These are phyloP conservation scores for Cercophora newfieldiana DNA, from an alignment of 495 filamentous ascomycete genomes.

Conservation along the genomic window DNA sequence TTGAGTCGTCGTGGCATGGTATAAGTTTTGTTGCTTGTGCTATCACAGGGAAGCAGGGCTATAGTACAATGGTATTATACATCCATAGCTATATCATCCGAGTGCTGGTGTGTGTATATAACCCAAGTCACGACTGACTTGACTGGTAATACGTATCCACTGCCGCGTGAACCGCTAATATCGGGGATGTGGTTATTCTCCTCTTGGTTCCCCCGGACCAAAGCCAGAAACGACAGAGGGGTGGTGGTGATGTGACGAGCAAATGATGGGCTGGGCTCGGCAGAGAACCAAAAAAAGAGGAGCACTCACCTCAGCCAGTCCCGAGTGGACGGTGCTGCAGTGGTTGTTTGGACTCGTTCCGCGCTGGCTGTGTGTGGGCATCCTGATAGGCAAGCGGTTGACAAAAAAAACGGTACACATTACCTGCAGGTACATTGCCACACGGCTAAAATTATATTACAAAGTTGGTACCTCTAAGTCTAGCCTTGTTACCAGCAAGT, in stretches of 20 bases:
- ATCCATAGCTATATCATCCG: not conserved
- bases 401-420: no score
- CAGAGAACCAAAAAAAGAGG: constrained; percentile 2
- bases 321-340: constrained; percentile 7
- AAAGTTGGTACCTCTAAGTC: no score
- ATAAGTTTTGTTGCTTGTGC: no score
- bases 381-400: no score
- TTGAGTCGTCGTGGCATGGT: not conserved
- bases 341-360: constrained; percentile 3
- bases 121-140: no score
- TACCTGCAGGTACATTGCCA: no score
- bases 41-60: not conserved
- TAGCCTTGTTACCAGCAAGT: no score
- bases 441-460: no score
- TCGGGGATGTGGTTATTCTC: not conserved
- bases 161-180: not conserved
- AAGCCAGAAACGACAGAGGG: no score
- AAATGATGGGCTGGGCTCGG: not conserved
- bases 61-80: not conserved
- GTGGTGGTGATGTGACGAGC: no score
- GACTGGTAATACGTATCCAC: not conserved
- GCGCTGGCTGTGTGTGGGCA: not conserved
- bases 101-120: no score
- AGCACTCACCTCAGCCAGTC: not conserved
- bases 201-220: not conserved